Base-by-base conservation (phyloP, 192 early-diverging fungal species). In the Coemansia pectinata region DNA sequence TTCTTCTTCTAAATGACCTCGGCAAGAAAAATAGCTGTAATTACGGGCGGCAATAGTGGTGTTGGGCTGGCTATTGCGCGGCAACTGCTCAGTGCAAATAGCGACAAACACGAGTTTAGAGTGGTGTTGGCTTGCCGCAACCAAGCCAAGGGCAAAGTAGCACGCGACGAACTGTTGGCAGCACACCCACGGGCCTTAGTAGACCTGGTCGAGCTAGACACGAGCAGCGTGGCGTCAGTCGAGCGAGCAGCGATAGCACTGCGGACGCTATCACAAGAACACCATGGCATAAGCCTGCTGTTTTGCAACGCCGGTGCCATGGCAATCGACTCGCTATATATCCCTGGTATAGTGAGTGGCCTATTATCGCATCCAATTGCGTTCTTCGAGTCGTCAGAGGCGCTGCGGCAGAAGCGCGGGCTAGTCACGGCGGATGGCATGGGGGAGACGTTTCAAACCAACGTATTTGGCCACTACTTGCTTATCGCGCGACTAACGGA, bases 291-390 rank as follows among this genome's bases (percentile, higher is more conserved):
- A 0, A 69, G 79, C 55, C 57, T 77, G 39, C 67, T 85, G 59
- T 82, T 79, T 50, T 83, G 79, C 74, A 85, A 85, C 44, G 84
- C 84, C 11, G 84, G 84, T 0, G 72, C 78, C 1, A 78, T 85
- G 84, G 63, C 84, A 1, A 85, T 83, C 47, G 65, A 47, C 3
- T 25, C 62, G 5, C 65, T 85, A 9, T 45, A 70, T 41, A 17
- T 65, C 1, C 0, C 21, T 3, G 71, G 50, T 8, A 77, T 78
- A 38, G 38, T 72, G 3, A 42, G 66, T 10, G 77, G 82, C 0
- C 55, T 84, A 19, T 19, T 74, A 1, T 77, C 84, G 19, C 67
- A 76, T 19, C 79, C 84, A 2, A 42, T 76, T 10, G 61, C 48
- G 7, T 83, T 85, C 59, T 74, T 83, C 29, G 74, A 74, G 34